Evolutionary conservation across 306 rosid species (phyloP).

Genomic region (Casuarina cunninghamiana): DNA sequence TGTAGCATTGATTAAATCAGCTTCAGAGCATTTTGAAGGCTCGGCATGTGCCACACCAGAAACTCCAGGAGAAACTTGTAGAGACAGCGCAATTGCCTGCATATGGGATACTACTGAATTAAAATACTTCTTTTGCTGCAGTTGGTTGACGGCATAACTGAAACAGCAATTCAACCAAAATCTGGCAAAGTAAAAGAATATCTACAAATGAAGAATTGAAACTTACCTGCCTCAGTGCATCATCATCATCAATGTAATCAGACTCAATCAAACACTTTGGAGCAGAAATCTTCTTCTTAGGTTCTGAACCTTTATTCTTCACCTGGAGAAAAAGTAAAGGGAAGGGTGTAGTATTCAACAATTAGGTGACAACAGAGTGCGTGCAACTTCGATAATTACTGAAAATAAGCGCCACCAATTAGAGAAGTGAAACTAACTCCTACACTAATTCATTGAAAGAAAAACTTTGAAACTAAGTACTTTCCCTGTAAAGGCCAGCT

Average conservation of each 20-base stretch:
- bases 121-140: conserved; percentile 20
- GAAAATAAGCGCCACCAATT: neutral
- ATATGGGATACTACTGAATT: conserved; percentile 27
- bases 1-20: conserved; percentile 20
- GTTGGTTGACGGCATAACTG: conserved; percentile 19
- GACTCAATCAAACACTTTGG: conserved; percentile 30
- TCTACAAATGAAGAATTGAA: neutral
- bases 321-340: conserved; percentile 33
- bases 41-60: conserved; percentile 20
- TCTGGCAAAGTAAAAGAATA: neutral
- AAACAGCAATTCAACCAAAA: conserved; percentile 16
- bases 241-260: conserved; percentile 42
- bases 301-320: conserved; percentile 47
- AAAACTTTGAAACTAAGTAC: neutral
- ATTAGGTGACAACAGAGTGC: neutral
- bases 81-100: conserved; percentile 87
- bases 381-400: neutral
- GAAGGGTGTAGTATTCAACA: conserved; percentile 3
- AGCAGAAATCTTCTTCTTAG: conserved; percentile 38
- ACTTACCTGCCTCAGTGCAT: conserved; percentile 64
- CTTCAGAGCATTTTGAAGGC: conserved; percentile 21
- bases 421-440: neutral
- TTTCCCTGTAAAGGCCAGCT: neutral
- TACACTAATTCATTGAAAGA: neutral
- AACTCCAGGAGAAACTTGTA: conserved; percentile 46